Evolutionary conservation across 352 stramenopile species (phyloP).

Genomic region (Globisporangium barbulae): DNA sequence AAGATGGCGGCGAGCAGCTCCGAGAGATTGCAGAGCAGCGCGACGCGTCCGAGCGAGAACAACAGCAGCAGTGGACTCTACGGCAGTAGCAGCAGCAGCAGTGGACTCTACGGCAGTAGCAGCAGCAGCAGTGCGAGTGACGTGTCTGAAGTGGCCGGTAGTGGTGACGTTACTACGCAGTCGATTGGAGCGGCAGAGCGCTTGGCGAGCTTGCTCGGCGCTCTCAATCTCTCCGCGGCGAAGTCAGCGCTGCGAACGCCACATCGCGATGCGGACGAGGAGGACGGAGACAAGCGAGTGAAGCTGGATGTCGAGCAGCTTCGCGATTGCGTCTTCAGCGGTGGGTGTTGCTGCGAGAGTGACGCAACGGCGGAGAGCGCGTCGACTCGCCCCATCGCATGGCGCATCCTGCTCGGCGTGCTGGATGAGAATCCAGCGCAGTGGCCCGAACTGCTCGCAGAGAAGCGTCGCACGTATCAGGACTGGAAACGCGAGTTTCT

Average conservation of each 20-base stretch:
- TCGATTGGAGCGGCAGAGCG: background rate
- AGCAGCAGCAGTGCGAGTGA: background rate
- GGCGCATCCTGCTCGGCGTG: constrained; percentile 40
- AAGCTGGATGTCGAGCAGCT: constrained; percentile 24
- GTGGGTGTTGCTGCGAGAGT: background rate
- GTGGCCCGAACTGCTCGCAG: constrained; percentile 23
- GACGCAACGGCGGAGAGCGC: background rate
- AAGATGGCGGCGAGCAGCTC: constrained; percentile 15
- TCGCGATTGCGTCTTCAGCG: constrained; percentile 19
- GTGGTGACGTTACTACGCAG: background rate
- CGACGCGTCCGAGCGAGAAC: background rate
- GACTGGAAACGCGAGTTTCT: constrained; percentile 38
- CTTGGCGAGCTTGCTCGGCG: background rate
- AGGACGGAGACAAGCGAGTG: background rate
- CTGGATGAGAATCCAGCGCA: constrained; percentile 16
- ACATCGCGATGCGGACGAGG: background rate
- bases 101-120: background rate
- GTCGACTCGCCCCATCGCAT: constrained; percentile 26
- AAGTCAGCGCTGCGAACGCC: background rate
- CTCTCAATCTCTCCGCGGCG: background rate
- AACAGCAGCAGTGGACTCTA: background rate
- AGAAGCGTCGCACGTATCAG: constrained; percentile 25
- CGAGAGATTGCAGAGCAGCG: background rate
- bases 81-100: background rate
- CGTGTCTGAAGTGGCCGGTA: background rate